Evolutionary conservation across 148 eudicot species (phyloP).

Genomic region (Vaccinium myrtillus): DNA sequence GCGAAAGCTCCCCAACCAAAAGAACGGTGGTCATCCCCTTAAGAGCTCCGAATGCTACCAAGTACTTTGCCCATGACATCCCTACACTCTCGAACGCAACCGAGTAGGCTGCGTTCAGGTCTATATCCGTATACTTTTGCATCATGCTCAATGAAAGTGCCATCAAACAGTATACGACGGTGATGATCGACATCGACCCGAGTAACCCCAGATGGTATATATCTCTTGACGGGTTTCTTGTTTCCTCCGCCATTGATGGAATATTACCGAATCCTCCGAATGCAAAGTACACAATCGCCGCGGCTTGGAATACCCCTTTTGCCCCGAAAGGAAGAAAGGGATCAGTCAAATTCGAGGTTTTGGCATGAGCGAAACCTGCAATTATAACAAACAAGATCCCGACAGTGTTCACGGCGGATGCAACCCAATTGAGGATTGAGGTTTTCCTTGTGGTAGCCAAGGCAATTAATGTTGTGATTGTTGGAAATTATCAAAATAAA

Average conservation of each 20-base stretch:
- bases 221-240: slow-evolving; percentile 54
- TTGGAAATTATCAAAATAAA: too few relatives aligned
- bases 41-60: slow-evolving; percentile 69
- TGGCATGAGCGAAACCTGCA: slow-evolving; percentile 55
- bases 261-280: slow-evolving; percentile 66
- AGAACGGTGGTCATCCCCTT: slow-evolving; percentile 80
- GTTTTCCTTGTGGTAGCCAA: slow-evolving; percentile 48
- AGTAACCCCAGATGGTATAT: slow-evolving; percentile 71
- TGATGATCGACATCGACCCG: slow-evolving; percentile 65
- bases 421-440: slow-evolving; percentile 53
- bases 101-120: slow-evolving; percentile 59
- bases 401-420: slow-evolving; percentile 41
- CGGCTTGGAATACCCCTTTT: slow-evolving; percentile 60
- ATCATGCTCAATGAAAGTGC: slow-evolving; percentile 56
- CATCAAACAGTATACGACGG: slow-evolving; percentile 62
- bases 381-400: slow-evolving; percentile 55
- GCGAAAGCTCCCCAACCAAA: slow-evolving; percentile 59
- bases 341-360: slow-evolving; percentile 30
- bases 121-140: slow-evolving; percentile 57
- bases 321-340: slow-evolving; percentile 58
- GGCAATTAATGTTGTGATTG: slow-evolving; percentile 35
- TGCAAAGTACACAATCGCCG: slow-evolving; percentile 65
- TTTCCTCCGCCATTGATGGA: slow-evolving; percentile 76
- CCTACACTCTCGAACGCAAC: slow-evolving; percentile 61
- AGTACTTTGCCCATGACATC: slow-evolving; percentile 62